Percentiles rank a stretch among this genome's conserved stretches.
Evolutionary conservation across 2,329 filamentous ascomycete genomes (phyloP).

Genomic region (Penicillium freii): DNA sequence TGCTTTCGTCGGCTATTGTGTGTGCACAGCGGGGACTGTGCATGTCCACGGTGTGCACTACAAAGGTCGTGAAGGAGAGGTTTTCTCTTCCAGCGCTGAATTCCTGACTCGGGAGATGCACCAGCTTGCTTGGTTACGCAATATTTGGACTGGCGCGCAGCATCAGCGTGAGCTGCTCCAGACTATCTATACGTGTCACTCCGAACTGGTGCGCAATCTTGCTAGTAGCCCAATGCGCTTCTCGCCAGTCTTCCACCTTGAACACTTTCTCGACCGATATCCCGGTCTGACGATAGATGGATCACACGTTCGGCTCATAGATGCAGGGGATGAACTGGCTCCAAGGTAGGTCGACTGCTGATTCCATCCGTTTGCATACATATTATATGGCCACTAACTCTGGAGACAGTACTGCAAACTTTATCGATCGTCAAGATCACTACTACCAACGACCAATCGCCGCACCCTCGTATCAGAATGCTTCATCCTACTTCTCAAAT

Average conservation of each 20-base stretch:
- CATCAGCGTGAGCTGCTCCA: slow-evolving; percentile 78
- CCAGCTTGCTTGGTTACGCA: slow-evolving; percentile 71
- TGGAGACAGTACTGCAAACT: slow-evolving; percentile 4
- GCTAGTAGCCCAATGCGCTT: slow-evolving; percentile 69
- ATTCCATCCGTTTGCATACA: not conserved
- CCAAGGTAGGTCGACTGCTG: slow-evolving; percentile 11
- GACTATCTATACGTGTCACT: slow-evolving; percentile 73
- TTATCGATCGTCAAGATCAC: slow-evolving; percentile 20
- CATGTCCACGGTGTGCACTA: slow-evolving; percentile 86
- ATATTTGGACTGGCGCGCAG: slow-evolving; percentile 73
- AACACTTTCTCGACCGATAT: slow-evolving; percentile 86
- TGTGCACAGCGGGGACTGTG: slow-evolving; percentile 82
- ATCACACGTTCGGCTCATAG: slow-evolving; percentile 68
- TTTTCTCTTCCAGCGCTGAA: slow-evolving; percentile 64
- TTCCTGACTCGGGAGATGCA: slow-evolving; percentile 77
- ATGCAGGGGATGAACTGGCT: slow-evolving; percentile 57
- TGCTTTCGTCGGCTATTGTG: slow-evolving; percentile 80
- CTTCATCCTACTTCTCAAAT: slow-evolving; percentile 16
- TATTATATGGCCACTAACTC: not conserved
- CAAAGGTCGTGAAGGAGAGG: slow-evolving; percentile 59
- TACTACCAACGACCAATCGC: slow-evolving; percentile 21
- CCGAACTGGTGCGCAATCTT: slow-evolving; percentile 72
- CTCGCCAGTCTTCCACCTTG: slow-evolving; percentile 76
- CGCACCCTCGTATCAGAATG: slow-evolving; percentile 14
- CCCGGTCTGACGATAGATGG: slow-evolving; percentile 69